Evolutionary conservation across 2,329 filamentous ascomycete genomes (phyloP).

Genomic region (Coniella vitis): DNA sequence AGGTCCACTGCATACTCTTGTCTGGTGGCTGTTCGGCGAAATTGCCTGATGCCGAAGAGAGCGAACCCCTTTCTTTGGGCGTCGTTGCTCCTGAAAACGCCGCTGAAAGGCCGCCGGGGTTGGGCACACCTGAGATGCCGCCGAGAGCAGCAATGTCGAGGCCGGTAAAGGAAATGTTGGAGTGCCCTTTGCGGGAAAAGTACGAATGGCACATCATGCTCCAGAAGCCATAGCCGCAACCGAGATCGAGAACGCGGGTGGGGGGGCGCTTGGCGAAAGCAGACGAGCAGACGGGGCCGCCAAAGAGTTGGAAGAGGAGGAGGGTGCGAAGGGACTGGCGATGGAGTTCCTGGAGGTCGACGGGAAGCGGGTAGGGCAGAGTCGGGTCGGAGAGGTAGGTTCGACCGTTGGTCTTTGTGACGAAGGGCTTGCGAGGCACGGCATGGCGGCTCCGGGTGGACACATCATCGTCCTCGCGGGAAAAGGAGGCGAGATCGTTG

Average conservation of each 20-base stretch:
- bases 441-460: conserved; percentile 24
- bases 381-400: conserved; percentile 72
- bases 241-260: conserved; percentile 73
- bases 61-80: conserved; percentile 6
- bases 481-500: conserved; percentile 31
- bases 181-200: conserved; percentile 61
- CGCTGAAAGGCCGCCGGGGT: background rate
- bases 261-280: conserved; percentile 61
- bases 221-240: conserved; percentile 86
- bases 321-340: conserved; percentile 80
- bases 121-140: conserved; percentile 14
- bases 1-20: conserved; percentile 78
- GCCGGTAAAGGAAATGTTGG: conserved; percentile 70
- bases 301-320: conserved; percentile 73
- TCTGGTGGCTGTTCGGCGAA: conserved; percentile 30
- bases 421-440: conserved; percentile 46
- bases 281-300: conserved; percentile 70
- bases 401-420: conserved; percentile 64
- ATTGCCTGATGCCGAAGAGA: conserved; percentile 6
- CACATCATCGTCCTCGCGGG: conserved; percentile 33
- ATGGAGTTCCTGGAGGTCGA: conserved; percentile 81
- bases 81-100: too few relatives aligned
- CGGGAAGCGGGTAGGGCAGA: conserved; percentile 75
- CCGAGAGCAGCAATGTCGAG: conserved; percentile 67
- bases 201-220: conserved; percentile 80